A percentile compares a stretch with the other conserved stretches of the same genome.
phyloP scores from a whole-genome alignment of 2,329 filamentous ascomycete species.

The Exserohilum turcica region DNA sequence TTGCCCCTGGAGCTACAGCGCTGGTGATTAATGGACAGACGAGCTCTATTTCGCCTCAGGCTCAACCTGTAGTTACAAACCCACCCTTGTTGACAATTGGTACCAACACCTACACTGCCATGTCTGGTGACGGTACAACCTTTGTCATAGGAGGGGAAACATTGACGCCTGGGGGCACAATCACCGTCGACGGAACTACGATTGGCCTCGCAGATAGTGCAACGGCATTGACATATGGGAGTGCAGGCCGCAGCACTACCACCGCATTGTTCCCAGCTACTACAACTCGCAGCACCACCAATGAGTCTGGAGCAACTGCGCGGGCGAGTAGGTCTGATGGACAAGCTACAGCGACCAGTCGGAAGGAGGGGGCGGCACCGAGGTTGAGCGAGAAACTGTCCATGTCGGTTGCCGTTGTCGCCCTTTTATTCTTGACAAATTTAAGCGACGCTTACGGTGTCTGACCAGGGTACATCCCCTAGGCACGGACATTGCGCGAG shows the following conservation, averaged over 20 bases:
- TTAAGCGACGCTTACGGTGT: not conserved
- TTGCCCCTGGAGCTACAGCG: constrained; percentile 35
- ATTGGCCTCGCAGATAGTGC: constrained; percentile 44
- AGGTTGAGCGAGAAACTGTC: not conserved
- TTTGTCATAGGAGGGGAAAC: constrained; percentile 48
- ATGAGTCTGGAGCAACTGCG: constrained; percentile 18
- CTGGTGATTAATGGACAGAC: constrained; percentile 43
- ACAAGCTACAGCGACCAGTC: constrained; percentile 16
- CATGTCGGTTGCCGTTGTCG: not conserved
- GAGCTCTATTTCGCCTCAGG: constrained; percentile 31
- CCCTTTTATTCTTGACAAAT: not conserved
- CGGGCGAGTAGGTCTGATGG: constrained; percentile 18
- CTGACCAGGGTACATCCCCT: not conserved
- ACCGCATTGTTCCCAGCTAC: constrained; percentile 49
- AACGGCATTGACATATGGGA: constrained; percentile 46
- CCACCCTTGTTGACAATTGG: constrained; percentile 43
- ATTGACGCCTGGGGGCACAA: constrained; percentile 47
- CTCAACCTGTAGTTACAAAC: constrained; percentile 28
- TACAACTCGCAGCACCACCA: constrained; percentile 27
- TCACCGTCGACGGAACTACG: constrained; percentile 40
- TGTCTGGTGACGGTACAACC: constrained; percentile 32
- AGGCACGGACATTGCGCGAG: constrained; percentile 1
- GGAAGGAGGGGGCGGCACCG: constrained; percentile 6
- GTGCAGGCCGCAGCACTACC: constrained; percentile 37
- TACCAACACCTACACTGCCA: constrained; percentile 35